Base-by-base conservation (phyloP, 148 eudicot species). In the Spergularia bocconei region DNA sequence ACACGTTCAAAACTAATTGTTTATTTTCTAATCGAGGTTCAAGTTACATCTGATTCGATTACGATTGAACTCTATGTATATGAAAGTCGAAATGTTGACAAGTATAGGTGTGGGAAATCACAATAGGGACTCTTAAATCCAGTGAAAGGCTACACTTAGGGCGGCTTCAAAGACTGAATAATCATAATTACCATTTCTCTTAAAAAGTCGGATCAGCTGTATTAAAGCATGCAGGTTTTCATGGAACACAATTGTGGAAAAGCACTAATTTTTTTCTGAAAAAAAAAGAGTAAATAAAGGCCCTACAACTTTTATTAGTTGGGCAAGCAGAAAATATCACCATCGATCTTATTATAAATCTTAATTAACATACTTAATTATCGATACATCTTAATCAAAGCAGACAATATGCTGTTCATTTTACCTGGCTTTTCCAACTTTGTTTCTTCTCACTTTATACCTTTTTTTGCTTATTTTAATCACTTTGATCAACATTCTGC, bases 341-440 rank as follows among this genome's bases (percentile, higher is more conserved):
- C 7, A 65, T 14, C 2, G 17, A 8, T 65, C n/a, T 65, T 48
- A 11, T 11, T 6, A 36, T 38, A 13, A 2, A 33, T 36, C 41
- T 7, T 13, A 23, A 63, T 63, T 16, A 13, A 6, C 7, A 5
- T 63, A n/a, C 36, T 63, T 63, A 36, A 36, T 63, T 14, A 63
- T 63, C 1, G 68, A 8, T 59, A 10, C 63, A 63, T 58, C 62
- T 58, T 58, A 58, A 36, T 65, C 20, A 39, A 65, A 11, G 7
- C 10, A 65, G 51, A 65, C 51, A 65, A 65, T 65, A 38, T 65
- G n/a, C 51, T 65, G 69, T 65, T 65, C 69, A 65, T 15, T 41
- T 14, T 65, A 50, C 23, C 16, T 65, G 21, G 11, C 47, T 39
- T 12, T 17, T 63, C 1, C 50, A 63, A 63, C 11, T 63, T 65